Conservation (phyloP, 1,284 basidiomycete species). For the Rhodotorula sp. region DNA sequence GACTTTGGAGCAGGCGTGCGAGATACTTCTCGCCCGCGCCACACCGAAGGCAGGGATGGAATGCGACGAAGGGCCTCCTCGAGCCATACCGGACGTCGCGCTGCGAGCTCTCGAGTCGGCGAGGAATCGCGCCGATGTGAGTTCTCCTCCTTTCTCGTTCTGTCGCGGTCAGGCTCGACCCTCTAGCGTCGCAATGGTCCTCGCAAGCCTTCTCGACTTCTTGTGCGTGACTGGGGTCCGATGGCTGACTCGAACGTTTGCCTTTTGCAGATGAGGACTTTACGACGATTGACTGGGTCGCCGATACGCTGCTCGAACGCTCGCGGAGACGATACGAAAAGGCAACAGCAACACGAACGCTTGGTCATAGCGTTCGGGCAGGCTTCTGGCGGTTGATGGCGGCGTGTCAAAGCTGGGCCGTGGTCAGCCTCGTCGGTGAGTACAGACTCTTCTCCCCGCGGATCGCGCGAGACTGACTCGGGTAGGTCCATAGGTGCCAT, state of each 20-base stretch:
- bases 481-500: constrained; percentile 63
- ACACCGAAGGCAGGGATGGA: not conserved
- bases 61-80: not conserved
- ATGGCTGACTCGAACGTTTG: too few species aligned
- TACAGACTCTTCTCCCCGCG: constrained; percentile 33
- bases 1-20: constrained; percentile 5
- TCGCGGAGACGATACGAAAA: constrained; percentile 67
- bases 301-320: constrained; percentile 85
- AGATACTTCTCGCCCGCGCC: not conserved
- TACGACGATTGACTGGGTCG: constrained; percentile 86
- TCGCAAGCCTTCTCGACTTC: too few species aligned
- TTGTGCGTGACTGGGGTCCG: too few species aligned
- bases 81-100: not conserved
- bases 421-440: constrained; percentile 81
- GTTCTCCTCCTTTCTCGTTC: not conserved
- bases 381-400: constrained; percentile 67
- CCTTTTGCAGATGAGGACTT: constrained; percentile 62
- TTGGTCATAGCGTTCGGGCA: constrained; percentile 55
- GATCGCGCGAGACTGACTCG: not conserved
- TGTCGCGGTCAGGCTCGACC: too few species aligned
- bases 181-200: too few species aligned
- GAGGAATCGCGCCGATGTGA: constrained; percentile 22
- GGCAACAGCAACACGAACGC: constrained; percentile 55
- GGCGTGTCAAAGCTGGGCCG: constrained; percentile 66
- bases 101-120: not conserved